phyloP scores from a whole-genome alignment of 176 grass and related monocot species.

The Carex cristatella region DNA sequence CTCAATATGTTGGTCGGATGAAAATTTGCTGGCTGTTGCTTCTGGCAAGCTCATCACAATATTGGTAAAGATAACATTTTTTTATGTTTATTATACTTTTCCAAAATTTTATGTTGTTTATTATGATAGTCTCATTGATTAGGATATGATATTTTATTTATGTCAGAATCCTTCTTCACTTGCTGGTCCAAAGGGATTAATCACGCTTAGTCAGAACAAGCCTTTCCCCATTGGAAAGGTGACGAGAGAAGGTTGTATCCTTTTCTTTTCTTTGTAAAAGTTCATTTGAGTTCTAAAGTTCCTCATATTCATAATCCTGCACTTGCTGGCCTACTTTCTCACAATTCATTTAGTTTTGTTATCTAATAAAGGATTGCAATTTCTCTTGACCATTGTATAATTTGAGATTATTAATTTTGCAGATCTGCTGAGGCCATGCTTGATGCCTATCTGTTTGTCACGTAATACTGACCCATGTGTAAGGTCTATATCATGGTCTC shows the following conservation, averaged over 20 bases:
- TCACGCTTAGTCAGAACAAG: conserved; percentile 37
- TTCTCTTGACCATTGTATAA: neutral
- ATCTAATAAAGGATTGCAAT: conserved; percentile 12
- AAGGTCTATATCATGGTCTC: conserved; percentile 86
- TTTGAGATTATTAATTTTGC: conserved; percentile 30
- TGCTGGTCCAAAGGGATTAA: conserved; percentile 51
- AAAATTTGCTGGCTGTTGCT: conserved; percentile 81
- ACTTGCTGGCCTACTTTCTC: neutral
- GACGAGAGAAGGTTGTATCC: conserved; percentile 53
- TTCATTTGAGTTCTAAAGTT: neutral
- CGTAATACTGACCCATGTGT: conserved; percentile 54
- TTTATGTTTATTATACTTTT: neutral
- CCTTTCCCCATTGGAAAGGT: conserved; percentile 68
- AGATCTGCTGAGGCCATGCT: conserved; percentile 71
- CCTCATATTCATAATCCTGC: neutral
- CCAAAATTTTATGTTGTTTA: neutral
- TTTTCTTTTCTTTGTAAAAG: neutral
- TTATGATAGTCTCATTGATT: neutral
- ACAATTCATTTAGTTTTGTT: neutral
- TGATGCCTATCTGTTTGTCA: conserved; percentile 58
- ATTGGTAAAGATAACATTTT: conserved; percentile 36
- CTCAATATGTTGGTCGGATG: conserved; percentile 64
- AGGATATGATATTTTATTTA: neutral
- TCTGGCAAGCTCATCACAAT: conserved; percentile 73
- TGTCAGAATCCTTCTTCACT: conserved; percentile 60